phyloP scores from a whole-genome alignment of 257 asterid genomes.

The Osmanthus fragrans region DNA sequence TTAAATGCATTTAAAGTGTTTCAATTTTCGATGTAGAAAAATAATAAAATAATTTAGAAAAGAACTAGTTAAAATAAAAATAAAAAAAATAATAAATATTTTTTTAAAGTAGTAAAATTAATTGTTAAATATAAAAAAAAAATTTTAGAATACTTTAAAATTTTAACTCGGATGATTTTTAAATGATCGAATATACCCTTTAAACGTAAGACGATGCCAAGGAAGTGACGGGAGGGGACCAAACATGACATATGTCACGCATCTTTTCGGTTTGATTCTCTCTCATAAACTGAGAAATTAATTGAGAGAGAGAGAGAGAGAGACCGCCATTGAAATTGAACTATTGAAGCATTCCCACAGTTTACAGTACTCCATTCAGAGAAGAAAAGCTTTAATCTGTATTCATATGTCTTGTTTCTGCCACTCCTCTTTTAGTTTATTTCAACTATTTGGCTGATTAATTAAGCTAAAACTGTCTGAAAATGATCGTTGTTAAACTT shows the following conservation, averaged over 20 bases:
- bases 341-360: slow-evolving; percentile 22
- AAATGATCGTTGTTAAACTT: background rate
- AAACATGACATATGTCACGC: background rate
- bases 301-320: background rate
- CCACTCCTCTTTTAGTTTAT: background rate
- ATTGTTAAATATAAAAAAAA: too few relatives aligned
- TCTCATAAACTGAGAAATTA: background rate
- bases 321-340: slow-evolving; percentile 38
- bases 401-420: background rate
- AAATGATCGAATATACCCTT: too few relatives aligned
- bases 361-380: background rate
- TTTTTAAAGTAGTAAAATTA: too few relatives aligned
- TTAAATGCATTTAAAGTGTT: too few relatives aligned
- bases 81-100: too few relatives aligned
- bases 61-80: too few relatives aligned
- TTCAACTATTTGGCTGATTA: background rate
- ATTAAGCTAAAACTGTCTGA: background rate
- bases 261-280: background rate
- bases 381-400: background rate
- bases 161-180: too few relatives aligned
- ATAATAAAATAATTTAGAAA: too few relatives aligned
- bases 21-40: too few relatives aligned
- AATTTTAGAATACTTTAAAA: too few relatives aligned
- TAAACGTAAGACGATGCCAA: too few relatives aligned
- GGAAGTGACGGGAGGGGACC: background rate